Percentiles rank a stretch among this genome's conserved stretches.
Evolutionary conservation across 345 rosid species (phyloP).

Genomic region (Clausena lansium): DNA sequence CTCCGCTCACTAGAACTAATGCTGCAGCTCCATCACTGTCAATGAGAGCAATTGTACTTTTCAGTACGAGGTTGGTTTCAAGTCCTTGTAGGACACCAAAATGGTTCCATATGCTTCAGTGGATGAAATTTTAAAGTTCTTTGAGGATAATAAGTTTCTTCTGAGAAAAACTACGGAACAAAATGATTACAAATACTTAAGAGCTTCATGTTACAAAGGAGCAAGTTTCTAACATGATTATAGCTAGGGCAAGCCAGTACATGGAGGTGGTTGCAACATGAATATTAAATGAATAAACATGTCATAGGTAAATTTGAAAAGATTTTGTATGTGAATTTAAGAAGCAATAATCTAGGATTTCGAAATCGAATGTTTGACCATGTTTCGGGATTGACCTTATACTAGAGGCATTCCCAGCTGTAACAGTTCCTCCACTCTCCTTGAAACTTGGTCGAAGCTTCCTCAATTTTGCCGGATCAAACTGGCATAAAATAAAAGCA

Average conservation of each 20-base stretch:
- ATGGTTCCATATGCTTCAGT: not conserved
- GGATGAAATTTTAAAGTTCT: not conserved
- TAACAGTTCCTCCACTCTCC: constrained; percentile 85
- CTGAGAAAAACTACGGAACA: not conserved
- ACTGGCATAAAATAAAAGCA: constrained; percentile 43
- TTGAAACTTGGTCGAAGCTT: constrained; percentile 97
- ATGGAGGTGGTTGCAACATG: not conserved
- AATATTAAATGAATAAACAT: not conserved
- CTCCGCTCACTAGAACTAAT: constrained; percentile 86
- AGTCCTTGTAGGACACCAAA: not conserved
- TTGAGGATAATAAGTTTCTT: not conserved
- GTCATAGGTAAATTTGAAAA: not conserved
- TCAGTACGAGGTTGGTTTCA: constrained; percentile 13
- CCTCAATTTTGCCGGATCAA: constrained; percentile 85
- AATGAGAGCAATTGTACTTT: constrained; percentile 17
- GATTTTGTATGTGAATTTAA: not conserved
- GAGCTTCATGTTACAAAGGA: not conserved
- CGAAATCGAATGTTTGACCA: too few relatives aligned
- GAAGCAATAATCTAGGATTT: not conserved
- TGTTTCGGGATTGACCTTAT: constrained; percentile 52
- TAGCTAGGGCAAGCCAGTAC: not conserved
- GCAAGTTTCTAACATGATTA: not conserved
- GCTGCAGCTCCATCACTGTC: constrained; percentile 98
- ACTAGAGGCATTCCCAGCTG: constrained; percentile 98
- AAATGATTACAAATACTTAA: not conserved